Conservation (phyloP, 306 rosid species). For the Rosa multiflora region DNA sequence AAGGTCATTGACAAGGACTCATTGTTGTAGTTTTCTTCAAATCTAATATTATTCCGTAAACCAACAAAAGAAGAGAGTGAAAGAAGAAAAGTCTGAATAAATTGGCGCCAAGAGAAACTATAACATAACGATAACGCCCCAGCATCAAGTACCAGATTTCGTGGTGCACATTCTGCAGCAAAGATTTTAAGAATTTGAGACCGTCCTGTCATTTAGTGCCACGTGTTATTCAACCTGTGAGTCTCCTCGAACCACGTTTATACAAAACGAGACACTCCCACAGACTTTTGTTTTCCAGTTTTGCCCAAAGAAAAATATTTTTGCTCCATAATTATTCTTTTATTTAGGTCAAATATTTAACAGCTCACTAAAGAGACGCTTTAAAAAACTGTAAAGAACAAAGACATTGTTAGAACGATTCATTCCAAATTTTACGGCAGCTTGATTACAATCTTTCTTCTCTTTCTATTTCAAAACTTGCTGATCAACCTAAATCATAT, state of each 20-base stretch:
- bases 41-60: neutral
- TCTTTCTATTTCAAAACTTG: no score
- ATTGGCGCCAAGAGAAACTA: neutral
- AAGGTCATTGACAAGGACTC: neutral
- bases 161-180: slow-evolving; percentile 28
- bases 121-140: neutral
- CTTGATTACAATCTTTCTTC: no score
- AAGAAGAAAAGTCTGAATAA: no score
- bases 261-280: neutral
- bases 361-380: no score
- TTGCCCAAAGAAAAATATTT: no score
- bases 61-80: neutral
- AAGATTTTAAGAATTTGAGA: neutral
- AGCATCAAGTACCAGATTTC: slow-evolving; percentile 3
- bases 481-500: no score
- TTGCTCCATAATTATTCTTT: no score
- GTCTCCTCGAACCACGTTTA: slow-evolving; percentile 18
- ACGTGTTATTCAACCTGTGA: slow-evolving; percentile 23
- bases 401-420: no score
- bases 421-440: no score
- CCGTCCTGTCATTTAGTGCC: slow-evolving; percentile 18
- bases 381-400: no score
- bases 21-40: neutral
- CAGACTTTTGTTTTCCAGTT: no score
- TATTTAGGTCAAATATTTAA: no score